Evolutionary conservation across 2,329 filamentous ascomycete genomes (phyloP).

Genomic region (Parascedosporium putredinis): DNA sequence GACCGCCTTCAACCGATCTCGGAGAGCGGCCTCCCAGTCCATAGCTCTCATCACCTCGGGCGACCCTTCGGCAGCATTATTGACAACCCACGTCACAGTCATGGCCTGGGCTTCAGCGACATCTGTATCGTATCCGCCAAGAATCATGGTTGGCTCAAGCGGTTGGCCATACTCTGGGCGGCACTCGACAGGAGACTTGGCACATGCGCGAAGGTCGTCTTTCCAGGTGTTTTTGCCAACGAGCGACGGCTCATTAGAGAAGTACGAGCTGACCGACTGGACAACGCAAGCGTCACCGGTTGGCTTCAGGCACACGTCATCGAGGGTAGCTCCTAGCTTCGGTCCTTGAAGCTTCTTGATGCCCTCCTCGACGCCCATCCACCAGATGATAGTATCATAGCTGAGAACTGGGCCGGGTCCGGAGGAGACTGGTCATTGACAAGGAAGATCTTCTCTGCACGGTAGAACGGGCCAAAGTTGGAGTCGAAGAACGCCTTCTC

Average conservation of each 20-base stretch:
- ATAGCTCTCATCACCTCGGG: conserved; percentile 62
- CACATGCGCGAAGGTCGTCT: conserved; percentile 60
- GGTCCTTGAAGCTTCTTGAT: conserved; percentile 63
- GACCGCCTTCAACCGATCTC: conserved; percentile 61
- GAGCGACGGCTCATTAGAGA: conserved; percentile 54
- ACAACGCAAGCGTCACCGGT: conserved; percentile 82
- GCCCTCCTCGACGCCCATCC: conserved; percentile 79
- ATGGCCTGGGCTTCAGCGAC: conserved; percentile 68
- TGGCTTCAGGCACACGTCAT: conserved; percentile 91
- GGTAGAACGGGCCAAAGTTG: conserved; percentile 92
- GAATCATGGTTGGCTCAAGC: conserved; percentile 71
- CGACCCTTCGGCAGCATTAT: conserved; percentile 69
- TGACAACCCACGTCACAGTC: conserved; percentile 89
- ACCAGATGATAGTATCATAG: conserved; percentile 86
- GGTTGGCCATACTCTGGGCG: conserved; percentile 84
- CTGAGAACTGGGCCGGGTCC: conserved; percentile 68
- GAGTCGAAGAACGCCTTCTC: conserved; percentile 91
- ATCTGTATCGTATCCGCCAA: conserved; percentile 67
- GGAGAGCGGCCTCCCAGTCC: conserved; percentile 80
- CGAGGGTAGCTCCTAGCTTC: conserved; percentile 56
- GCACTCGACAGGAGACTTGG: conserved; percentile 71
- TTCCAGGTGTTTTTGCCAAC: conserved; percentile 61
- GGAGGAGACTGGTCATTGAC: conserved; percentile 69
- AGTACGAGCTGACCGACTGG: conserved; percentile 87
- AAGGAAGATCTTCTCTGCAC: conserved; percentile 84